Base-by-base conservation (phyloP, 73 alveolate genomes). In the Paramecium pentaurelia region DNA sequence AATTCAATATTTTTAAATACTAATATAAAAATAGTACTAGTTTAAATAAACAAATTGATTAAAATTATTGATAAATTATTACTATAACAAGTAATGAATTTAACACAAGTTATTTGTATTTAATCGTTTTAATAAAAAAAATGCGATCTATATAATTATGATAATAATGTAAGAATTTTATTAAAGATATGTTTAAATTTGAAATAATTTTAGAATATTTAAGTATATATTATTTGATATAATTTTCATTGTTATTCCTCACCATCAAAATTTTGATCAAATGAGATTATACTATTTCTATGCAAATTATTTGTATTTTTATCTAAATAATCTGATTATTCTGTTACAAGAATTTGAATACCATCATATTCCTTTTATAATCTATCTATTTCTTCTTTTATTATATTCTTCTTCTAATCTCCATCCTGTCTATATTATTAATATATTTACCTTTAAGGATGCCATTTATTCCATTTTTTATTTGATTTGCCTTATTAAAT, bases 211-310 rank as follows among this genome's bases (percentile, higher is more conserved):
- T 28, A 32, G 20, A 28, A 32, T 12, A 6, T 1, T 0, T 34
- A 28, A 64, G 49, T 64, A 12, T 64, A 34, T 6, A 6, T 11
- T 58, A 58, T 58, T 58, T 58, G 71, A 3, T 58, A 28, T 64
- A 30, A 64, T 64, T 64, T 54, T 64, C 84, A 64, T 14, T 64
- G 47, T 28, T 64, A n/a, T 64, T 64, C 84, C 20, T 64, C 84
- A 14, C 84, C 84, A 64, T 64, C 84, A 64, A 64, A 64, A 28
- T 64, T 64, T 34, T 64, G 84, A 64, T 64, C 84, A 28, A 64
- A 64, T 64, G 84, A 64, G 84, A 64, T 64, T 32, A 64, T 64
- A 64, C 84, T 64, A 34, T 64, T 64, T 64, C 84, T 64, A 34
- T 64, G 84, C 5, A 64, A 12, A 34, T 7, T 64, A 32, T 9